Evolutionary conservation across 306 rosid genomes (phyloP).

Genomic region (Psophocarpus tetragonolobus): DNA sequence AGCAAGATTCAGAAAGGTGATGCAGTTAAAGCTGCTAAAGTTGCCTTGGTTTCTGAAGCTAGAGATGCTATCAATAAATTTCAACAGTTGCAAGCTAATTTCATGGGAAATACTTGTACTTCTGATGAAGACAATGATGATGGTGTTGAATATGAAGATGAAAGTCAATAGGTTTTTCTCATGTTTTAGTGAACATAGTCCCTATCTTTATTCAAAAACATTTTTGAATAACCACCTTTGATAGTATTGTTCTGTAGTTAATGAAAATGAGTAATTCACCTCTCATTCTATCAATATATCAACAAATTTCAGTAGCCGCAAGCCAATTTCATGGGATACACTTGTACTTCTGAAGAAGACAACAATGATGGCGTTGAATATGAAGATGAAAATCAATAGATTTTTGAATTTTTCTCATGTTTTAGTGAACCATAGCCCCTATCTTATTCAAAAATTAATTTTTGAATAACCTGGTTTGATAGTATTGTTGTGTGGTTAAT

Average conservation of each 20-base stretch:
- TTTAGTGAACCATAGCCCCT: neutral
- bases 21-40: slow-evolving; percentile 62
- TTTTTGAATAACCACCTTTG: neutral
- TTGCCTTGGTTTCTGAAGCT: slow-evolving; percentile 71
- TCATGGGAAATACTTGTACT: slow-evolving; percentile 24
- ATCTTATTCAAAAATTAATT: neutral
- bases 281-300: no score
- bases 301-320: slow-evolving; percentile 49
- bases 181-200: neutral
- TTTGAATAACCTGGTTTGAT: neutral
- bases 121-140: slow-evolving; percentile 48
- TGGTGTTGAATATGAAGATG: slow-evolving; percentile 38
- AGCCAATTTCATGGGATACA: slow-evolving; percentile 25
- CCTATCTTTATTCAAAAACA: neutral
- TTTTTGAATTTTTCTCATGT: neutral
- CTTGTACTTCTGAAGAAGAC: slow-evolving; percentile 45
- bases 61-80: slow-evolving; percentile 69
- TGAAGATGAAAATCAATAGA: slow-evolving; percentile 42
- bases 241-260: slow-evolving; percentile 6
- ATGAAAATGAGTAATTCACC: slow-evolving; percentile 1
- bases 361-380: slow-evolving; percentile 37
- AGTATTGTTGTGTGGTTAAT: slow-evolving; percentile 10
- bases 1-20: slow-evolving; percentile 34
- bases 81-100: slow-evolving; percentile 43
- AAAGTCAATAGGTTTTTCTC: slow-evolving; percentile 32